Base-by-base conservation (phyloP, 1,139 yeast species). In the Candida sp. region DNA sequence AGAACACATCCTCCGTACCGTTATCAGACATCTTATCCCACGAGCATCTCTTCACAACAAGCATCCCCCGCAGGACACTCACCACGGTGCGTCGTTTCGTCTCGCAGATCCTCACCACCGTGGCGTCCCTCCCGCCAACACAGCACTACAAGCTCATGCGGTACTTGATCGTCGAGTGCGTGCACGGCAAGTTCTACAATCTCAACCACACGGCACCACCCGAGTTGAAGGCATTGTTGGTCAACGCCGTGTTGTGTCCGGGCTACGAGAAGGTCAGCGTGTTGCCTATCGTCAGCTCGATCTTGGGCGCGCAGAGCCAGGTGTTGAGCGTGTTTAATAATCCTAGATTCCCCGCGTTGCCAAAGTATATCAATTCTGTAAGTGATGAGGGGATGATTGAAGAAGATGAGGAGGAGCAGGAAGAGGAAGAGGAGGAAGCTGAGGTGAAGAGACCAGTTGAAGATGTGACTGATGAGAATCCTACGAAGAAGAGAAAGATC, bases 291-390 rank as follows among this genome's bases (percentile, higher is more conserved):
- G 87, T 89, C 1, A 68, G 82, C n/a, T 67, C 76, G 2, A 70
- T 78, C 4, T 66, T 90, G 57, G 75, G 74, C 3, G 74, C 73
- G 3, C 60, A 68, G 26, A 77, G 77, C 55, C 68, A 68, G 2
- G 57, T 80, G 23, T 56, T 79, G 42, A 84, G 86, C 62, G 77
- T 85, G 3, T 74, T 90, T 60, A 79, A 84, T 54, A 89, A 89
- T 60, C 96, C 97, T 37, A 76, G 96, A 58, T 82, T 91, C 58
- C 97, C 97, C 2, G 81, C 90, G 39, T 69, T 80, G 49, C 78
- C 83, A 4, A 60, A 67, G 35, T 69, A 75, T 48, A 67, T 72
- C 46, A 69, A 64, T 33, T 46, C 47, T 2, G 57, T 52, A 3
- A 65, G 60, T 28, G 65, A 58, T 2, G 63, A 58, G 7, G 57